Evolutionary conservation across 768 basidiomycete species (phyloP), one percentile per base, ranked within the genome.

Genomic region (Boletus tomentosulus): DNA sequence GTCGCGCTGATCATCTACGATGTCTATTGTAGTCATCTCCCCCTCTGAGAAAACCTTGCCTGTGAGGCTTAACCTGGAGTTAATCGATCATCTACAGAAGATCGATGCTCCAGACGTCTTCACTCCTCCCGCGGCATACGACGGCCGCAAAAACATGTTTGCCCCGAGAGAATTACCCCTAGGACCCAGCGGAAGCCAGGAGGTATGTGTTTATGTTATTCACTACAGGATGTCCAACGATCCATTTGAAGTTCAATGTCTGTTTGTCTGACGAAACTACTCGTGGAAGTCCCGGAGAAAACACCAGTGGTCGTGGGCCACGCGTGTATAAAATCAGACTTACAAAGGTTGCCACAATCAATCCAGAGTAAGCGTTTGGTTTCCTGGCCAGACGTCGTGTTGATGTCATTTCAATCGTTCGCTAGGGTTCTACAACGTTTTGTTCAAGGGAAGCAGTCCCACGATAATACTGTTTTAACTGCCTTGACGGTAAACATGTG

Each of bases 91-190:
- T 15, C 66, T 92, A 13, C 91, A 92, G 65, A 73, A 71, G 4
- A 65, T 71, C 0, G 74, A 79, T 4, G 81, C 82, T 1, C 83
- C 82, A 0, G 69, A 78, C n/a, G 73, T 87, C 22, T 92, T 92
- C 63, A 87, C 81, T 3, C 88, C 87, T 10, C 81, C 77, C 13
- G 85, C 77, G 16, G 89, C 82, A 2, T 92, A 90, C 55, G 90
- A 92, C 54, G 89, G 89, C 0, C 77, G 87, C 39, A 92, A 90
- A 68, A 92, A 91, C 57, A 66, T 84, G 45, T 92, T 88, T 61
- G 76, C 85, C 24, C 71, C 81, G 13, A 74, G 79, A 37, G 75
- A 79, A 53, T 74, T 91, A 9, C 80, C 84, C 0, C 83, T 92
- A 37, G 81, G 79, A 28, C 76, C 74, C 2, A 67, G 61, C 1